Percentiles rank a stretch among this genome's conserved stretches.
Evolutionary conservation across 805 yeast genomes (phyloP).

Genomic region (Naumovozyma dairenensis): DNA sequence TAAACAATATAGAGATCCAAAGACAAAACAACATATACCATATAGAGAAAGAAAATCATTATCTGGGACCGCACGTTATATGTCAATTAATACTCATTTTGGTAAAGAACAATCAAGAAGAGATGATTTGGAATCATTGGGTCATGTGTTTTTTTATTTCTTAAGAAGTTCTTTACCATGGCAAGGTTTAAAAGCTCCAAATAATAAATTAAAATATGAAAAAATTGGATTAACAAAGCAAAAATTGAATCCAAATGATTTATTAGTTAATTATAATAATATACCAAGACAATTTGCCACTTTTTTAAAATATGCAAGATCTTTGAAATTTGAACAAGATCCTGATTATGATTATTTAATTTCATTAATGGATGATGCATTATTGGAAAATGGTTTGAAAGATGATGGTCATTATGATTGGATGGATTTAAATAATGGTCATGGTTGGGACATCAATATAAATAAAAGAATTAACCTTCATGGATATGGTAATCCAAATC

Average conservation of each 20-base stretch:
- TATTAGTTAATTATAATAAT: constrained; percentile 42
- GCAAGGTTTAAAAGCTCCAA: constrained; percentile 86
- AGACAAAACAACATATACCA: constrained; percentile 72
- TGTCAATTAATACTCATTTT: constrained; percentile 82
- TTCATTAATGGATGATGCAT: constrained; percentile 47
- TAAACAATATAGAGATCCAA: constrained; percentile 72
- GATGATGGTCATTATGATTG: constrained; percentile 70
- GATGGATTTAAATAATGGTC: constrained; percentile 71
- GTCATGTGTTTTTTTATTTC: constrained; percentile 75
- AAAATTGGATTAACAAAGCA: constrained; percentile 77
- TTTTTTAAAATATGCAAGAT: constrained; percentile 58
- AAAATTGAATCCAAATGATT: constrained; percentile 51
- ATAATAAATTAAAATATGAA: constrained; percentile 75
- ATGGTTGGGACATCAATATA: constrained; percentile 70
- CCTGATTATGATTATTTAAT: constrained; percentile 68
- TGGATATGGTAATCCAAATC: constrained; percentile 71
- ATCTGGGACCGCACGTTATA: constrained; percentile 79
- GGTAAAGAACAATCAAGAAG: constrained; percentile 78
- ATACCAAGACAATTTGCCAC: constrained; percentile 69
- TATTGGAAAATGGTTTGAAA: constrained; percentile 46
- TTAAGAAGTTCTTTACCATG: constrained; percentile 74
- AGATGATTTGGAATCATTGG: constrained; percentile 73
- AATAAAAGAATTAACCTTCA: constrained; percentile 73
- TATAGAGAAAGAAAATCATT: constrained; percentile 71
- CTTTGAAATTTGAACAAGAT: constrained; percentile 64